phyloP scores from a whole-genome alignment of 345 rosid species.

The Viola odorata region DNA sequence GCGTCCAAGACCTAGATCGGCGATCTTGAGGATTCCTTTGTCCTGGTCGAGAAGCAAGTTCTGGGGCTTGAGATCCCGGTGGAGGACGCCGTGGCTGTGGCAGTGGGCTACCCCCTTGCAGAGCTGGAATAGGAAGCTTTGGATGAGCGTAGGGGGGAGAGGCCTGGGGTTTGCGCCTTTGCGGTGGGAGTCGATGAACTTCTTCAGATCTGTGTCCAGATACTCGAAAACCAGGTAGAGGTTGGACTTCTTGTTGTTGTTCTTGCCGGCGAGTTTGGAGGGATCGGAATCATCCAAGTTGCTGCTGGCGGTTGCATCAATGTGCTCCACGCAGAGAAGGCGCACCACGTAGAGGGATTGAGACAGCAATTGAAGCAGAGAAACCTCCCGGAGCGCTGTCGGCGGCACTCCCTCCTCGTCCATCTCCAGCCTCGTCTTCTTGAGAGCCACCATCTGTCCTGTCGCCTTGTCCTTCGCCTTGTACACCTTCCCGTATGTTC shows the following conservation, averaged over 20 bases:
- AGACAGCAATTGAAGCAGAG: conserved; percentile 88
- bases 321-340: conserved; percentile 84
- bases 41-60: conserved; percentile 82
- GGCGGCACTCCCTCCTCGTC: conserved; percentile 99
- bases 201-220: conserved; percentile 91
- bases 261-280: background rate
- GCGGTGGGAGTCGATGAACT: conserved; percentile 71
- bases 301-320: conserved; percentile 31
- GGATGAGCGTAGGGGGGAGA: conserved; percentile 46
- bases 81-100: conserved; percentile 90
- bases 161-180: conserved; percentile 74
- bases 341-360: conserved; percentile 85
- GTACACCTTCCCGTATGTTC: conserved; percentile 93
- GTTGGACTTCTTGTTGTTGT: conserved; percentile 41
- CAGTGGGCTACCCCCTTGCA: conserved; percentile 94
- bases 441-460: conserved; percentile 81
- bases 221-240: conserved; percentile 89
- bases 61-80: conserved; percentile 92
- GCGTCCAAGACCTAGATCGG: conserved; percentile 87
- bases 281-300: background rate
- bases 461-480: conserved; percentile 76
- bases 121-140: conserved; percentile 78
- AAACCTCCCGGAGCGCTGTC: conserved; percentile 90
- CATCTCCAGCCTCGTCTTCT: conserved; percentile 88
- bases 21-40: conserved; percentile 74